A percentile compares a stretch with the other conserved stretches of the same genome.
phyloP scores from a whole-genome alignment of 768 basidiomycete genomes.

The Suillus brevipes region DNA sequence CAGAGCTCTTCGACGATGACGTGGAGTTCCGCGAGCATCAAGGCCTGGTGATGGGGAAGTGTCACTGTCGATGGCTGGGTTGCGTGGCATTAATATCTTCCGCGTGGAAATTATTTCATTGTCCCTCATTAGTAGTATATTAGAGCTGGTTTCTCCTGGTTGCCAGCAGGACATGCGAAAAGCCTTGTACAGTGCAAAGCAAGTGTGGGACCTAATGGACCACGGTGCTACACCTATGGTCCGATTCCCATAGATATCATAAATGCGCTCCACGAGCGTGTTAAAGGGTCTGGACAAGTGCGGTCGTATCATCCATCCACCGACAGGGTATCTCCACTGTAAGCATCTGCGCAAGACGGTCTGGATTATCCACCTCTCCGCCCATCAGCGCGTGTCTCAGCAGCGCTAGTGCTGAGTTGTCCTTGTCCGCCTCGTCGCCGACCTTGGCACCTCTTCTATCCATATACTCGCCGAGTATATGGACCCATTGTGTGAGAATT shows the following conservation, averaged over 20 bases:
- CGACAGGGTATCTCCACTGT: constrained; percentile 47
- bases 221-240: not conserved
- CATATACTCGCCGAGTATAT: constrained; percentile 23
- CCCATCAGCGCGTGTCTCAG: constrained; percentile 40
- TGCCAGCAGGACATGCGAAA: not conserved
- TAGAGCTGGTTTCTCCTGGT: not conserved
- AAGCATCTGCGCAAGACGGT: constrained; percentile 44
- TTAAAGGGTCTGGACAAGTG: constrained; percentile 36
- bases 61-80: not conserved
- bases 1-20: not conserved
- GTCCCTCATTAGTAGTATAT: not conserved
- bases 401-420: constrained; percentile 39
- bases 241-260: not conserved
- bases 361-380: constrained; percentile 39
- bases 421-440: constrained; percentile 6
- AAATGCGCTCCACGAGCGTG: not conserved
- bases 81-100: not conserved
- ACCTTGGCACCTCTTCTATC: constrained; percentile 3
- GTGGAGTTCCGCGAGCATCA: not conserved
- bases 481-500: constrained; percentile 37
- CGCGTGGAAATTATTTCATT: not conserved
- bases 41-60: not conserved
- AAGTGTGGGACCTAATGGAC: not conserved
- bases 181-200: not conserved
- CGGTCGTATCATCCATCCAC: constrained; percentile 64